Evolutionary conservation across 2,329 filamentous ascomycete genomes (phyloP).

Genomic region (Ilyonectria destructans): DNA sequence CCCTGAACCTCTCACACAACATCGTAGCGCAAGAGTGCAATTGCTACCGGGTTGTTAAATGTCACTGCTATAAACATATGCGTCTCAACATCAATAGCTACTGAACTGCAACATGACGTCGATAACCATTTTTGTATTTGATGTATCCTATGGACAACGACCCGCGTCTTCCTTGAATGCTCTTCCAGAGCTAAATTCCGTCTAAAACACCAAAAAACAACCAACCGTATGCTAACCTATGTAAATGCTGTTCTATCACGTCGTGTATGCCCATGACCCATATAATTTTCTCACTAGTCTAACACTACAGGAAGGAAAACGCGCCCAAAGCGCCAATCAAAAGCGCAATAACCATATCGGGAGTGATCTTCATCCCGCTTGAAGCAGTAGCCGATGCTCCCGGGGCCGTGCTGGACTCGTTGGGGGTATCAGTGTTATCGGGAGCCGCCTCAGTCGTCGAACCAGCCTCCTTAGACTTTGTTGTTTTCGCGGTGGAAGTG

Average conservation of each 20-base stretch:
- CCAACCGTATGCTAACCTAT: conserved; percentile 10
- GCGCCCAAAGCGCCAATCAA: background rate
- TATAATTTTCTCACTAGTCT: background rate
- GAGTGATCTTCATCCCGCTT: conserved; percentile 1
- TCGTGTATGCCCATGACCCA: background rate
- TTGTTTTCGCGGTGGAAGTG: conserved; percentile 1
- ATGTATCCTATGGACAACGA: background rate
- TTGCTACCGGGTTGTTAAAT: too few relatives aligned
- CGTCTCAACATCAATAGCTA: too few relatives aligned
- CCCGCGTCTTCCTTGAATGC: background rate
- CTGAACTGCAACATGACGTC: background rate
- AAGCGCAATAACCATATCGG: conserved; percentile 6
- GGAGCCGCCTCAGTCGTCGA: background rate
- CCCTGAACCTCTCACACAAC: too few relatives aligned
- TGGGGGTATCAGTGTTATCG: background rate
- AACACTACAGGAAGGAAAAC: background rate
- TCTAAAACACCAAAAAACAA: conserved; percentile 8
- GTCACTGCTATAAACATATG: too few relatives aligned
- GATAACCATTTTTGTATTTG: background rate
- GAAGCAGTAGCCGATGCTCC: conserved; percentile 6
- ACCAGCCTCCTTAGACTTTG: background rate
- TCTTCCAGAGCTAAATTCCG: background rate
- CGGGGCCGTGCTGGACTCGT: background rate
- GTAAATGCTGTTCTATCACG: background rate
- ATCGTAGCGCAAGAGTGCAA: too few relatives aligned